Conservation (phyloP, 225 moss, liverwort and hornwort genomes). For the Sphagnum tenellum region DNA sequence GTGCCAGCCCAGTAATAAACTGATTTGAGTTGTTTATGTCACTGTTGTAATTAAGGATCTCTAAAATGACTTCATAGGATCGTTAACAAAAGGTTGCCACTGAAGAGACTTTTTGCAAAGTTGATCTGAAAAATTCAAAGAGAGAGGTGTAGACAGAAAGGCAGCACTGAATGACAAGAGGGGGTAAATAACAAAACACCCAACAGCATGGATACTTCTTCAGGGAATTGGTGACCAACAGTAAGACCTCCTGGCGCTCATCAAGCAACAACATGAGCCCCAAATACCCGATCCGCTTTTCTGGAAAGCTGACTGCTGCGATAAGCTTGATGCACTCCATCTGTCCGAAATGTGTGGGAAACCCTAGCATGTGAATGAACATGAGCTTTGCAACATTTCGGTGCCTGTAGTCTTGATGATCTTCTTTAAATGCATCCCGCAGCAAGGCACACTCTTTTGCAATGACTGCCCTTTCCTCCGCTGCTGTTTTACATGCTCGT, state of each 20-base stretch:
- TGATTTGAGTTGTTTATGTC: slow-evolving; percentile 87
- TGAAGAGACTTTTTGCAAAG: too few species aligned
- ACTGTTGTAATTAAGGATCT: slow-evolving; percentile 61
- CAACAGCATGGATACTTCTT: slow-evolving; percentile 39
- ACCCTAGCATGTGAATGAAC: slow-evolving; percentile 65
- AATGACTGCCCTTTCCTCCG: slow-evolving; percentile 44
- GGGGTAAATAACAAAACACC: background rate
- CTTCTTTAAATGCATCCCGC: slow-evolving; percentile 40
- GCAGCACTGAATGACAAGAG: background rate
- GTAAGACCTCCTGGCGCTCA: slow-evolving; percentile 58
- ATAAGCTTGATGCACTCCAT: slow-evolving; percentile 61
- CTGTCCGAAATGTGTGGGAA: slow-evolving; percentile 63
- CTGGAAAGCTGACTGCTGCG: slow-evolving; percentile 48
- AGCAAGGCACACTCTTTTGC: slow-evolving; percentile 53
- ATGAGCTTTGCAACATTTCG: slow-evolving; percentile 65
- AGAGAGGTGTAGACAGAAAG: slow-evolving; percentile 4
- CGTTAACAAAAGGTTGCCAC: background rate
- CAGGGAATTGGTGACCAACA: slow-evolving; percentile 54
- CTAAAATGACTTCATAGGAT: background rate
- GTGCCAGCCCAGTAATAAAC: slow-evolving; percentile 78
- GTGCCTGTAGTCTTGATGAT: slow-evolving; percentile 40
- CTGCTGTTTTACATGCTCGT: slow-evolving; percentile 52
- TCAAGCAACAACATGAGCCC: slow-evolving; percentile 66
- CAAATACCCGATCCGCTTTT: slow-evolving; percentile 56
- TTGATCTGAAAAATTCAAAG: background rate